Conservation (phyloP, 2,329 filamentous ascomycete species). For the Blastomyces parvus region DNA sequence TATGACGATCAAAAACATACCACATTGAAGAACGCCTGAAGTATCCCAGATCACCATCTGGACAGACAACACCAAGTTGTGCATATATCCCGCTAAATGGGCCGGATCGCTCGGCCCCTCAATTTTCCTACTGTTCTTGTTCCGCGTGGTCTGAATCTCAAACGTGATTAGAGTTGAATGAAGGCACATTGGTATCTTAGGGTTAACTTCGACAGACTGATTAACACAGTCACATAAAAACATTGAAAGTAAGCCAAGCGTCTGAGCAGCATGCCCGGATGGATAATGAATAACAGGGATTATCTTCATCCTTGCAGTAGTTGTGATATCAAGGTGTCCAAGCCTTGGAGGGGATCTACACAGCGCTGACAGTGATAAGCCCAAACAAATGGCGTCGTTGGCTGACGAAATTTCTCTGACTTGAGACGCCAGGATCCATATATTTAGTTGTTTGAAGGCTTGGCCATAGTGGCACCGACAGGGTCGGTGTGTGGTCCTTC, state of each 20-base stretch:
- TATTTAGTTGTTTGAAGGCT: neutral
- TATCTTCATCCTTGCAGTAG: neutral
- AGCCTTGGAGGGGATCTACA: neutral
- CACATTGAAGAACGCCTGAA: neutral
- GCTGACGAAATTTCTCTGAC: neutral
- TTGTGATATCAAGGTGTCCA: neutral
- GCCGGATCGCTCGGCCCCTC: neutral
- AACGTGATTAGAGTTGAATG: neutral
- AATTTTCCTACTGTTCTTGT: neutral
- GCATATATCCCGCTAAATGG: neutral
- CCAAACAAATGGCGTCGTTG: constrained; percentile 4
- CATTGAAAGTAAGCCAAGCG: neutral
- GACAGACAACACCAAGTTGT: constrained; percentile 3
- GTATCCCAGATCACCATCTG: neutral
- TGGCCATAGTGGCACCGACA: neutral
- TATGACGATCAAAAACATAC: neutral
- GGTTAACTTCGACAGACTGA: neutral
- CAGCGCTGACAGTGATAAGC: neutral
- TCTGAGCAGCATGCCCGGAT: neutral
- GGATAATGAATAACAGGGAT: neutral
- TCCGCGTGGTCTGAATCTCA: neutral
- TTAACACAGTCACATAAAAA: neutral
- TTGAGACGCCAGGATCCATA: neutral
- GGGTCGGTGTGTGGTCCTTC: neutral
- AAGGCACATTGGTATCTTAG: neutral